phyloP scores from a whole-genome alignment of 2,329 filamentous ascomycete species.

The Colletotrichum sublineola region DNA sequence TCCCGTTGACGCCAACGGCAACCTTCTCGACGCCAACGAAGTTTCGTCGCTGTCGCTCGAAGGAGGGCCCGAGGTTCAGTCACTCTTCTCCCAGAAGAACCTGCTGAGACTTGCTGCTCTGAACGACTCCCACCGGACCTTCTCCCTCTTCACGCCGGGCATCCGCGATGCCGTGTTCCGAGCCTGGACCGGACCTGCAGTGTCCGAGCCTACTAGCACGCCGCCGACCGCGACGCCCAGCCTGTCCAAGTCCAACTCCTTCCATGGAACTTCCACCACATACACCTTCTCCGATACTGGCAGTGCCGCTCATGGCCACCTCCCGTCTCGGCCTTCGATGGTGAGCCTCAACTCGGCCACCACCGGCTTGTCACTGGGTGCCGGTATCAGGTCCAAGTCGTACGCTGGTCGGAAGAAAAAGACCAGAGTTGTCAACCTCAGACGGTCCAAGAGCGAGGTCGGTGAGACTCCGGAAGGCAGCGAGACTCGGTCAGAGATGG shows the following conservation, averaged over 20 bases:
- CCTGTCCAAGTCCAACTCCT: slow-evolving; percentile 74
- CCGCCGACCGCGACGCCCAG: slow-evolving; percentile 64
- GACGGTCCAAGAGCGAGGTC: slow-evolving; percentile 70
- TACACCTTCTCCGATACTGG: slow-evolving; percentile 82
- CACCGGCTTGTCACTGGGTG: slow-evolving; percentile 73
- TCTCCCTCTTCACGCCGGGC: slow-evolving; percentile 92
- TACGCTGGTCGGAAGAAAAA: slow-evolving; percentile 82
- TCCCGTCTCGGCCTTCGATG: slow-evolving; percentile 78
- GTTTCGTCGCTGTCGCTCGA: slow-evolving; percentile 85
- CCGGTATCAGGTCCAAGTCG: slow-evolving; percentile 69
- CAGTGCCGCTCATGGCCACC: slow-evolving; percentile 71
- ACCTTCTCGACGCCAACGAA: slow-evolving; percentile 79
- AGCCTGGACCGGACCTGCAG: slow-evolving; percentile 86
- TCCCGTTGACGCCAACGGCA: slow-evolving; percentile 84
- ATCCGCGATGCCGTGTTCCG: slow-evolving; percentile 92
- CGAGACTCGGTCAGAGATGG: slow-evolving; percentile 58
- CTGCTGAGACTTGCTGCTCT: slow-evolving; percentile 84
- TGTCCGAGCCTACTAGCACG: slow-evolving; percentile 67
- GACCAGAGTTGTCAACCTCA: slow-evolving; percentile 84
- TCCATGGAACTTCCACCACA: slow-evolving; percentile 70
- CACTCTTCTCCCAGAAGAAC: slow-evolving; percentile 96
- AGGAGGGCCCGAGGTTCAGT: slow-evolving; percentile 83
- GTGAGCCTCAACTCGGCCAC: slow-evolving; percentile 72
- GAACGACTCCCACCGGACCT: slow-evolving; percentile 88
- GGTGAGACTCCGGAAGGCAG: slow-evolving; percentile 66